phyloP scores from a whole-genome alignment of 768 basidiomycete genomes.

The Hygrophorus pudorinus region DNA sequence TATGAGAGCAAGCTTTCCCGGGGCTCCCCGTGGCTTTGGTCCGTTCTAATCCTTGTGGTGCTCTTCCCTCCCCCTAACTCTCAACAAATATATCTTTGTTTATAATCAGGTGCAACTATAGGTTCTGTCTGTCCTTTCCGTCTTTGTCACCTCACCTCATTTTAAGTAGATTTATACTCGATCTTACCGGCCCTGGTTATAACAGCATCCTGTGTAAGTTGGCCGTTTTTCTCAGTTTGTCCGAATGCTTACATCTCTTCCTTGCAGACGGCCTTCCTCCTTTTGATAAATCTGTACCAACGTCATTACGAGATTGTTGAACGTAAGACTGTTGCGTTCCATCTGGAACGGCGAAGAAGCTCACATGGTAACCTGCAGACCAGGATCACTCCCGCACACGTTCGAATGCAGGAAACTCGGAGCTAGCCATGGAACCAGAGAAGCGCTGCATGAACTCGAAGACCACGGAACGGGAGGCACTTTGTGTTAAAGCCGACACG shows the following conservation, averaged over 20 bases:
- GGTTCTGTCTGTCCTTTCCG: slow-evolving; percentile 3
- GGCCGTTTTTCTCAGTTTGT: background rate
- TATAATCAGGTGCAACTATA: slow-evolving; percentile 7
- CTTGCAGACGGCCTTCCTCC: slow-evolving; percentile 5
- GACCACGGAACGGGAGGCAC: too few species aligned
- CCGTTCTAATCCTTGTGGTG: slow-evolving; percentile 8
- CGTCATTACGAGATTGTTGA: too few species aligned
- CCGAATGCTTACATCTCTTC: background rate
- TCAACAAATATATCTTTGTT: too few species aligned
- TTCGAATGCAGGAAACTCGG: too few species aligned
- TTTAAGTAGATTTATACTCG: slow-evolving; percentile 9
- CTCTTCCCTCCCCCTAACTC: background rate
- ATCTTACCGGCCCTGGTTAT: slow-evolving; percentile 12
- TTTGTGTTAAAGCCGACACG: too few species aligned
- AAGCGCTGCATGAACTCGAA: too few species aligned
- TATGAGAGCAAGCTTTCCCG: slow-evolving; percentile 14
- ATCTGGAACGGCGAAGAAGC: too few species aligned
- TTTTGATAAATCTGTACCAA: slow-evolving; percentile 6
- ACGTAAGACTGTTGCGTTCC: too few species aligned
- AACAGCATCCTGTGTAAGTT: slow-evolving; percentile 10
- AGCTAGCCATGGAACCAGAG: too few species aligned
- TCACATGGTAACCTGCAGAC: too few species aligned
- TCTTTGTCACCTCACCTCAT: background rate
- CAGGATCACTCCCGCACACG: too few species aligned
- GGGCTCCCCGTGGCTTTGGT: slow-evolving; percentile 17